Percentiles rank a stretch among this genome's conserved stretches.
Conservation (phyloP, 2,329 filamentous ascomycete genomes). For the Calonectria pseudoturangicola region DNA sequence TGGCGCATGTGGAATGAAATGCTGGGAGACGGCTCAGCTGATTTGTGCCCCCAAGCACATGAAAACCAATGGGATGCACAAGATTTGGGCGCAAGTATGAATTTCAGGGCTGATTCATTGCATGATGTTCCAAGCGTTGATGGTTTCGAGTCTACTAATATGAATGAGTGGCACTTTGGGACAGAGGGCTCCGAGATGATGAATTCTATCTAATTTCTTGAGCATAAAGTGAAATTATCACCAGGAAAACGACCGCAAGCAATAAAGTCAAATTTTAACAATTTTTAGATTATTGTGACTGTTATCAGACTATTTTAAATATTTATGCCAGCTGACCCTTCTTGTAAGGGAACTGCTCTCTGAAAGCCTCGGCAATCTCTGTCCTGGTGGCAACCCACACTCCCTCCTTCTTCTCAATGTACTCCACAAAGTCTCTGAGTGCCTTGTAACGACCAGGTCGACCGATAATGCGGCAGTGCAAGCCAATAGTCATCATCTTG, state of each 20-base stretch:
- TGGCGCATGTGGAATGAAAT: conserved; percentile 57
- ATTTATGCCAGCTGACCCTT: conserved; percentile 58
- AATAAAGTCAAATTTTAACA: neutral
- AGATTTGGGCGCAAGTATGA: neutral
- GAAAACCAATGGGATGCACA: neutral
- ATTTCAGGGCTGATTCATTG: neutral
- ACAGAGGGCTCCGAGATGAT: neutral
- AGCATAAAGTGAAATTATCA: neutral
- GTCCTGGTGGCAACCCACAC: conserved; percentile 73
- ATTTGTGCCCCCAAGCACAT: neutral
- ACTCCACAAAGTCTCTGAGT: conserved; percentile 71
- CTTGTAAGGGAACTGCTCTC: conserved; percentile 68
- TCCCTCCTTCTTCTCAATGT: conserved; percentile 69
- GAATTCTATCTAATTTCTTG: neutral
- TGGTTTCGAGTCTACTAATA: neutral
- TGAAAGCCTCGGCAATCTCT: conserved; percentile 71
- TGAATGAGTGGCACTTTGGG: conserved; percentile 17
- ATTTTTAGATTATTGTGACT: neutral
- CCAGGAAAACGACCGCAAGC: neutral
- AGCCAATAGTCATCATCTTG: conserved; percentile 75
- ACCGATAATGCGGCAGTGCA: conserved; percentile 72
- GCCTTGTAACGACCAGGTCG: conserved; percentile 71
- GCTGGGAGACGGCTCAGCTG: conserved; percentile 46
- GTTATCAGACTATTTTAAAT: neutral
- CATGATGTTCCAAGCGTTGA: neutral